Percentiles rank a stretch among this genome's conserved stretches.
These are phyloP conservation scores for Kodamaea alishanica DNA, from an alignment of 1,139 yeast genomes.

Conservation along the genomic window DNA sequence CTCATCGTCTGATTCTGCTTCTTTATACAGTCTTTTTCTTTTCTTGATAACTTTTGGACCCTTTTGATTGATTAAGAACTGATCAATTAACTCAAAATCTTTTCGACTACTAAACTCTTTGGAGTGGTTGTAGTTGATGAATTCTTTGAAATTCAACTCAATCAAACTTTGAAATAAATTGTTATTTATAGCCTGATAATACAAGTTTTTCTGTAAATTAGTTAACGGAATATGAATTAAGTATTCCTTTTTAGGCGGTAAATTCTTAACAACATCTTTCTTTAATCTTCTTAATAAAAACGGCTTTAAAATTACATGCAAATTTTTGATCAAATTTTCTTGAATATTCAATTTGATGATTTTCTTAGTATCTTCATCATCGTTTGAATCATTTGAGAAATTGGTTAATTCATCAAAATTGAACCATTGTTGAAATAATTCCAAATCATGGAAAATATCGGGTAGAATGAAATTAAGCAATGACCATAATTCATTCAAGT, in stretches of 20 bases:
- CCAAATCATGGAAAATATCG: constrained; percentile 86
- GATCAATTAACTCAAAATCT: constrained; percentile 34
- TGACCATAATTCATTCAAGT: constrained; percentile 86
- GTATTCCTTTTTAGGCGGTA: constrained; percentile 90
- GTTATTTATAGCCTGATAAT: constrained; percentile 53
- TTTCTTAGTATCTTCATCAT: constrained; percentile 27
- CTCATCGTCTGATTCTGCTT: constrained; percentile 30
- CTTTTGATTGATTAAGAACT: constrained; percentile 30
- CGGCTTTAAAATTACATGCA: constrained; percentile 87
- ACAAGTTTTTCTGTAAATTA: constrained; percentile 58
- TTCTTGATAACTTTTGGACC: not conserved
- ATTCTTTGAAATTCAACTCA: constrained; percentile 46
- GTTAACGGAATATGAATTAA: constrained; percentile 71
- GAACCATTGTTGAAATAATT: constrained; percentile 90
- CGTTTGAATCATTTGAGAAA: constrained; percentile 27
- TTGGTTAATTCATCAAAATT: constrained; percentile 61
- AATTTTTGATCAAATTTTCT: constrained; percentile 61
- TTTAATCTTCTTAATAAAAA: constrained; percentile 80
- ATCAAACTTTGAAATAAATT: constrained; percentile 39
- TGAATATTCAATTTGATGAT: constrained; percentile 62
- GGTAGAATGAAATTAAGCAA: constrained; percentile 84
- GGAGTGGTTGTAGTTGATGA: constrained; percentile 31
- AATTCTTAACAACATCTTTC: constrained; percentile 56
- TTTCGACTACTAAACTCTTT: constrained; percentile 15
- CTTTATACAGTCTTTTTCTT: constrained; percentile 14